These are phyloP conservation scores for Anethum foeniculum DNA, from an alignment of 140 eudicot genomes.

Conservation along the genomic window DNA sequence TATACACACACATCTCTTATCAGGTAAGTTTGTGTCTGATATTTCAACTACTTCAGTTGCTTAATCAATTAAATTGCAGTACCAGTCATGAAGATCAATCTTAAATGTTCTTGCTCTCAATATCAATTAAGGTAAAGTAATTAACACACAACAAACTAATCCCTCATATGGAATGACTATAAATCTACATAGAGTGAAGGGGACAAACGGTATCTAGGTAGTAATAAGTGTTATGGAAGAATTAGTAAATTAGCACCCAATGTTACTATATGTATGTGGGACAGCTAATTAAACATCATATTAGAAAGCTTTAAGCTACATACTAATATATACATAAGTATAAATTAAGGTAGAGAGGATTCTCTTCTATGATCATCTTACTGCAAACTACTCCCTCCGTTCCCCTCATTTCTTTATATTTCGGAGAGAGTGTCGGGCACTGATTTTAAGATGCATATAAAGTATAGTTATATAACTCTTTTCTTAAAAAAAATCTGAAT, in stretches of 20 bases:
- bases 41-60: neutral
- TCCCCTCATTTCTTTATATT: no score
- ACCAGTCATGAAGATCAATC: neutral
- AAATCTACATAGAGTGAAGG: neutral
- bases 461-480: no score
- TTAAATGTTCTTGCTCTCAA: neutral
- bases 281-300: constrained; percentile 20
- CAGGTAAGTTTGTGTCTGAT: neutral
- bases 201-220: neutral
- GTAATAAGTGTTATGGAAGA: neutral
- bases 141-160: neutral
- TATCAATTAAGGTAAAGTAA: neutral
- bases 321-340: neutral
- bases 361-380: neutral
- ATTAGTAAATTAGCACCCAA: constrained; percentile 33
- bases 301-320: neutral
- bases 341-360: neutral
- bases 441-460: no score
- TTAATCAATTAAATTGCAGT: neutral
- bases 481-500: no score
- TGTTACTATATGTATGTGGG: constrained; percentile 36
- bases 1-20: neutral
- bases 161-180: neutral
- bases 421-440: no score
- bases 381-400: no score